Base-by-base conservation (phyloP, 768 basidiomycete species). In the Clavulina sp. region DNA sequence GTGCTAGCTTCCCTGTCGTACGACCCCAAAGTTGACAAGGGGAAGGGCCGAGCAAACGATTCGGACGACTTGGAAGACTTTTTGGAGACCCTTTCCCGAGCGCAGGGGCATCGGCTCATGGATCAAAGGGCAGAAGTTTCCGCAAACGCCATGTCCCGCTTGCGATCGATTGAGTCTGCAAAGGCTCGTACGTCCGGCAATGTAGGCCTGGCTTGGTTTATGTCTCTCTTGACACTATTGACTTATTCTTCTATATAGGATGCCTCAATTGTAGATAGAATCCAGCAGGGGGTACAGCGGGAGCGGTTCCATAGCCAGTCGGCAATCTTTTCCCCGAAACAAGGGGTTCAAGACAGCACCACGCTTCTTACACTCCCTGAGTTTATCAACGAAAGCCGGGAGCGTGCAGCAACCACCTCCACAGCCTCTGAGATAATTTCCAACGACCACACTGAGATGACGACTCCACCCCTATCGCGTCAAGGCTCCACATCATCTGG, bases 31-130 rank as follows among this genome's bases (percentile, higher is more conserved):
- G 16, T 26, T 9, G 34, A 40, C 77, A 76, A 57, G 70, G 73
- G 52, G 59, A 59, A 40, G 72, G 75, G 56, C 5, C 52, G 49
- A 4, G 61, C 64, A 30, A 55, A 59, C 6, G 65, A 66, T 54
- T 46, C 52, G 33, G 49, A 33, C 29, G 84, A 87, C 44, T 63
- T 88, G 46, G 81, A 87, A 43, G 70, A 68, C n/a, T 75, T 88
- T 57, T 60, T 87, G 18, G 78, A 81, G 24, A 63, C 84, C 54
- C 66, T 89, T 16, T 77, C 78, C 38, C 78, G 74, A 56, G 84
- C 84, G 0, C 53, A 52, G 9, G 26, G 76, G 34, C 69, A 85
- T 47, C 76, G 74, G 50, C 59, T 88, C 48, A 70, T 67, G 24
- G 72, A 81, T 58, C 88, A 92, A 62, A 73, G 80, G 2, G 82